Base-by-base conservation (phyloP, 257 asterid species). In the Hygrophila difformis region DNA sequence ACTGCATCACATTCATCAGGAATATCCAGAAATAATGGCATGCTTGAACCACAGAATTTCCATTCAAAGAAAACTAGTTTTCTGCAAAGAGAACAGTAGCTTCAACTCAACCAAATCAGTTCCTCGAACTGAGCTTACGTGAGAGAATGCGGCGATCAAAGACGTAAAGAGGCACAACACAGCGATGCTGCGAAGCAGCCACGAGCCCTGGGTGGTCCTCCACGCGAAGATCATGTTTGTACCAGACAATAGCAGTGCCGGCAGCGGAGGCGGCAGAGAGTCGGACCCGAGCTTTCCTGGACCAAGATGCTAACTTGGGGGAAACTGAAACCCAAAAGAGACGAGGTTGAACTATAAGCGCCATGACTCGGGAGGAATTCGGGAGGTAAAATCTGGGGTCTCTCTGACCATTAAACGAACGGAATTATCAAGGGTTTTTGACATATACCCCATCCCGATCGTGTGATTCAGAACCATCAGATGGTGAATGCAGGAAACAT, bases 211-310 rank as follows among this genome's bases (percentile, higher is more conserved):
- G 82, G 65, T 87, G 97, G 65, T 87, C 95, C 40, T 78, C 86
- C 8, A 87, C 18, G 17, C 95, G 92, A 64, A 87, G 97, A 63
- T 84, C 97, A 54, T 87, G 84, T 72, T 87, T 87, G 86, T 72
- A 81, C 95, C 93, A 87, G 12, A 87, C 57, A 48, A 87, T 70
- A 19, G 95, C 97, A 3, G 87, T 49, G 34, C 62, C 56, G 43
- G 76, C 55, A 44, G 51, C 47, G 47, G 71, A 62, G 46, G 68
- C 53, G 42, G 69, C 59, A 23, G 62, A 56, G 51, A 53, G 47
- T 36, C 58, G 51, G 20, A 63, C 6, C 18, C 61, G 60, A 54
- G 55, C 9, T 47, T 26, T 57, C 4, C 13, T 53, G 16, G 51
- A 13, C 18, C 23, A 56, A 22, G 39, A 51, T n/a, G 69, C 21